Evolutionary conservation across 257 asterid genomes (phyloP).

Genomic region (Scutellaria minor): DNA sequence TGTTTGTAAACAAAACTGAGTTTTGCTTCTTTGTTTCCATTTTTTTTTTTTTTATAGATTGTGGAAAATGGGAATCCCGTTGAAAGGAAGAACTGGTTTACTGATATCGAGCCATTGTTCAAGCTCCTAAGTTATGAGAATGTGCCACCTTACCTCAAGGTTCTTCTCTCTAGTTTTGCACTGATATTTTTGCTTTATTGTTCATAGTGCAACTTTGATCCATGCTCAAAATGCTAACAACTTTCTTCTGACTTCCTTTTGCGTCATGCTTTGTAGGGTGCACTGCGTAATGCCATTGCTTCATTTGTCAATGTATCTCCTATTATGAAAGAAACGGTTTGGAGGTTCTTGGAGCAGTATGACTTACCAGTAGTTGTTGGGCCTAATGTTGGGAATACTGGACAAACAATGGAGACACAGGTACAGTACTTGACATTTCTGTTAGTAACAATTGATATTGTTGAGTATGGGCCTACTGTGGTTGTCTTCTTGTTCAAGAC

Average conservation of each 20-base stretch:
- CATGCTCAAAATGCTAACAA: constrained; percentile 14
- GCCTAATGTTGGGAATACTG: constrained; percentile 59
- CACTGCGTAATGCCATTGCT: constrained; percentile 82
- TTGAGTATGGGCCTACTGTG: background rate
- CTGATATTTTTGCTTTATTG: constrained; percentile 27
- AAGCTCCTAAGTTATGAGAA: constrained; percentile 96
- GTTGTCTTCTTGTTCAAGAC: constrained; percentile 4
- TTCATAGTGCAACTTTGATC: constrained; percentile 27
- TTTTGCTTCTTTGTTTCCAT: background rate
- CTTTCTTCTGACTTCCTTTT: constrained; percentile 32
- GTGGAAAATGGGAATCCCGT: constrained; percentile 79
- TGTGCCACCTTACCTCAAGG: constrained; percentile 99
- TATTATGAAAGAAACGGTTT: constrained; percentile 74
- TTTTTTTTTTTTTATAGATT: constrained; percentile 55
- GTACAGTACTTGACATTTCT: constrained; percentile 42
- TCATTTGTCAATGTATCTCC: constrained; percentile 84
- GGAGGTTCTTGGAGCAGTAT: constrained; percentile 94
- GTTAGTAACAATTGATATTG: constrained; percentile 23
- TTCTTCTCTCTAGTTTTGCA: constrained; percentile 27
- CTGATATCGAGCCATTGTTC: constrained; percentile 94
- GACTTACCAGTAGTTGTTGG: constrained; percentile 96
- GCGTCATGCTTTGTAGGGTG: constrained; percentile 60
- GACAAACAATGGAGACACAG: constrained; percentile 73
- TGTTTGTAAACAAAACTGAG: constrained; percentile 21
- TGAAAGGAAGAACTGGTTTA: constrained; percentile 93